A percentile compares a stretch with the other conserved stretches of the same genome.
These are phyloP conservation scores for Pistacia integerrima DNA, from an alignment of 345 rosid genomes.

Conservation along the genomic window DNA sequence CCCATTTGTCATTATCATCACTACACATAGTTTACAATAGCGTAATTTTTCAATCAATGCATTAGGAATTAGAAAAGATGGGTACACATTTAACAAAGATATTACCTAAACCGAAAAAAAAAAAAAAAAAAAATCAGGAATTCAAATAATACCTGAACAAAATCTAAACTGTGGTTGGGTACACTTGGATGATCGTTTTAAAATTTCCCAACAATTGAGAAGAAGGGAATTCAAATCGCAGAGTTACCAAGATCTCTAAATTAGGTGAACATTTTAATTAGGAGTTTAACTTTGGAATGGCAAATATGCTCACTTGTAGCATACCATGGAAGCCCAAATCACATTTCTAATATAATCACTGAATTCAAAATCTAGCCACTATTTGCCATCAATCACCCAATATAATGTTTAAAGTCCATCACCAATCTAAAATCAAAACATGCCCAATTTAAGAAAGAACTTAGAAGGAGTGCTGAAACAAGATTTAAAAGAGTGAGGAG, in stretches of 20 bases:
- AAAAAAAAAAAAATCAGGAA: neutral
- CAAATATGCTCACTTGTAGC: neutral
- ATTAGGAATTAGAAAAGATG: slow-evolving; percentile 11
- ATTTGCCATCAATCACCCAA: neutral
- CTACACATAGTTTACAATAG: slow-evolving; percentile 24
- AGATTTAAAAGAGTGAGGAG: neutral
- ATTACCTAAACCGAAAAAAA: neutral
- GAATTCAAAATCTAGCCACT: too few species aligned
- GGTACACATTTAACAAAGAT: neutral
- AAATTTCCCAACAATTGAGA: neutral
- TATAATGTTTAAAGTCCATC: neutral
- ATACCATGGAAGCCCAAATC: neutral
- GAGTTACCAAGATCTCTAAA: neutral
- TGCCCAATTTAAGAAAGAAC: neutral
- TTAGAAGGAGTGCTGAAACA: neutral
- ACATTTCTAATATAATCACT: neutral
- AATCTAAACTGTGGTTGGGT: neutral
- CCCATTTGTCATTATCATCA: slow-evolving; percentile 31
- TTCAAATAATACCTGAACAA: neutral
- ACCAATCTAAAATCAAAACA: neutral
- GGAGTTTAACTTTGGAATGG: neutral
- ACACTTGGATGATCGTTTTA: neutral
- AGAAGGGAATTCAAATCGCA: neutral
- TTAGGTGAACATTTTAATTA: neutral
- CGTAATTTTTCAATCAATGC: slow-evolving; percentile 5